phyloP scores from a whole-genome alignment of 371 early-diverging fungal genomes.

The Thermomucor indicae-seudaticae region DNA sequence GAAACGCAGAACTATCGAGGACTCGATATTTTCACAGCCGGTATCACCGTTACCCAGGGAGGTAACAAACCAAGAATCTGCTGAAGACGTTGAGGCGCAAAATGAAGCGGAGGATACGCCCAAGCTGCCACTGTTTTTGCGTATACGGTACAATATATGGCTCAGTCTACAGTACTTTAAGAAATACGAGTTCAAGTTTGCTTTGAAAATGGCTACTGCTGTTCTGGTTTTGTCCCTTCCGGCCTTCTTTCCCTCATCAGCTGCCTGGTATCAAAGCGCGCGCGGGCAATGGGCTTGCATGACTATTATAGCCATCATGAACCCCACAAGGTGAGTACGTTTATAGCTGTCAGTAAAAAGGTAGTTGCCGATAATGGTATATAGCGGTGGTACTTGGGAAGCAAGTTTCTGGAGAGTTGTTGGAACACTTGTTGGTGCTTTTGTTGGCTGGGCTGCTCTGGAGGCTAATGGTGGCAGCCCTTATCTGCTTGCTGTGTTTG shows the following conservation, averaged over 20 bases:
- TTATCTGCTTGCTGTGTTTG: slow-evolving; percentile 50
- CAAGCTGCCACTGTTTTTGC: slow-evolving; percentile 19
- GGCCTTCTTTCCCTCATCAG: slow-evolving; percentile 45
- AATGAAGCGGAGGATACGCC: slow-evolving; percentile 10
- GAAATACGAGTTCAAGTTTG: slow-evolving; percentile 53
- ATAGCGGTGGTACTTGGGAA: slow-evolving; percentile 50
- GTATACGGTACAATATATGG: slow-evolving; percentile 50
- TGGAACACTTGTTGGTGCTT: slow-evolving; percentile 50
- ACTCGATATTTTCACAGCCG: too few relatives aligned
- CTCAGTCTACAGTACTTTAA: slow-evolving; percentile 31
- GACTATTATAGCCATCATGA: slow-evolving; percentile 57
- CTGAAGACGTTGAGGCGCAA: slow-evolving; percentile 3
- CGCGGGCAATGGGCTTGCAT: slow-evolving; percentile 60
- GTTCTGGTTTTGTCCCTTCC: slow-evolving; percentile 41
- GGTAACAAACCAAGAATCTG: too few relatives aligned
- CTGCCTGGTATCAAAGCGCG: slow-evolving; percentile 30
- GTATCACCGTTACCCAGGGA: too few relatives aligned
- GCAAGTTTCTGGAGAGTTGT: slow-evolving; percentile 53
- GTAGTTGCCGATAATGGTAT: not conserved
- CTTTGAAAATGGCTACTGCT: slow-evolving; percentile 55
- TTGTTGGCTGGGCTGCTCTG: slow-evolving; percentile 48
- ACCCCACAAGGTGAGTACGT: slow-evolving; percentile 45
- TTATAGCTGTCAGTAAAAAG: not conserved
- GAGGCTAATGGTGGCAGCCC: slow-evolving; percentile 45
- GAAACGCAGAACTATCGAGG: too few relatives aligned